These are phyloP conservation scores for Vitis labrusca DNA, from an alignment of 164 flowering plant genomes.

Conservation along the genomic window DNA sequence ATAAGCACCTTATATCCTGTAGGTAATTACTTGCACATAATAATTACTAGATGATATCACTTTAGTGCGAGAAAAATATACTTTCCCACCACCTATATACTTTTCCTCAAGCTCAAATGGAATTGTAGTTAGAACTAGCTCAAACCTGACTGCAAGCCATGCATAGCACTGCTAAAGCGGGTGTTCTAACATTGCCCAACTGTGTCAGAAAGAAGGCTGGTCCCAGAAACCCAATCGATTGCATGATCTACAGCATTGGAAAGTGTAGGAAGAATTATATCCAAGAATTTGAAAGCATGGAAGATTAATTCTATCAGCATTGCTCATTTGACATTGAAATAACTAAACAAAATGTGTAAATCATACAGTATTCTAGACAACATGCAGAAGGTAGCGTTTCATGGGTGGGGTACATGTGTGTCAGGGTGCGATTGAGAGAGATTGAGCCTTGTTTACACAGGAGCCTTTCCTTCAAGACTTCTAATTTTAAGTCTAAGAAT, in stretches of 20 bases:
- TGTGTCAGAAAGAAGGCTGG: slow-evolving; percentile 95
- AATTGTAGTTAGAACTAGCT: neutral
- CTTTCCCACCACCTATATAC: no score
- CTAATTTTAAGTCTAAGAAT: neutral
- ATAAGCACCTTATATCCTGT: neutral
- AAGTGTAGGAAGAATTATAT: neutral
- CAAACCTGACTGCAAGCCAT: slow-evolving; percentile 99
- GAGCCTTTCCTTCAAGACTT: neutral
- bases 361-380: no score
- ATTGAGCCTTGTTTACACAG: neutral
- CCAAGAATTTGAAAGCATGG: neutral
- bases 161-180: slow-evolving; percentile 93
- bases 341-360: neutral
- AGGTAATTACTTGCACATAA: neutral
- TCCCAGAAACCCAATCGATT: slow-evolving; percentile 93
- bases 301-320: neutral
- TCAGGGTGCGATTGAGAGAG: neutral
- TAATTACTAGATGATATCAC: neutral
- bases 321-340: neutral
- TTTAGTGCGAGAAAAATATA: neutral
- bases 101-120: neutral
- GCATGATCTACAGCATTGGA: slow-evolving; percentile 80
- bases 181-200: slow-evolving; percentile 75
- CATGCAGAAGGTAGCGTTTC: no score
- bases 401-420: no score